Conservation (phyloP, 257 asterid species). For the Jacaranda mimosifolia region DNA sequence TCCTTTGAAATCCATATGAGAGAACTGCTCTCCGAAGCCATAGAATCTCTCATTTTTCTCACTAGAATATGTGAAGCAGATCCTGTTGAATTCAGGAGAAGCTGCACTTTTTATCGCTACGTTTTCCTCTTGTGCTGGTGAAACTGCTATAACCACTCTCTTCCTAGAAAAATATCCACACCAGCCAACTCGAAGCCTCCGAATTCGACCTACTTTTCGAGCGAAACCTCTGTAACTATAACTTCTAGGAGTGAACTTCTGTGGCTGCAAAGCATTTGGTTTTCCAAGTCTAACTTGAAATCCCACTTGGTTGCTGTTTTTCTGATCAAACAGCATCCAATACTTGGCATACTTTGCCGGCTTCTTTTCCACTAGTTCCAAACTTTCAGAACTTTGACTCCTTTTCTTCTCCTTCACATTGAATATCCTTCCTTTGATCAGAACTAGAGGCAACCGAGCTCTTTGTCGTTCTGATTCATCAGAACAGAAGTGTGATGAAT, state of each 20-base stretch:
- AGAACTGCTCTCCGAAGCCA: slow-evolving; percentile 96
- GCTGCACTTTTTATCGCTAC: slow-evolving; percentile 51
- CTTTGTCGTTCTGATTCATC: no score
- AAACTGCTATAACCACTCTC: slow-evolving; percentile 48
- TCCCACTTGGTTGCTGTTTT: slow-evolving; percentile 65
- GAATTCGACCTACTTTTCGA: slow-evolving; percentile 50
- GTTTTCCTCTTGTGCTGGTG: slow-evolving; percentile 64
- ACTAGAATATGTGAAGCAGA: slow-evolving; percentile 78
- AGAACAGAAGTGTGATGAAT: slow-evolving; percentile 4
- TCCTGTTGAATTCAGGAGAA: slow-evolving; percentile 61
- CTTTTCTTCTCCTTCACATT: slow-evolving; percentile 45
- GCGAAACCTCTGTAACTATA: slow-evolving; percentile 55
- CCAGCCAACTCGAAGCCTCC: slow-evolving; percentile 58
- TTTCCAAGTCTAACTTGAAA: slow-evolving; percentile 77
- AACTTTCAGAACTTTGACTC: slow-evolving; percentile 21
- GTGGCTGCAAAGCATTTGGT: slow-evolving; percentile 50
- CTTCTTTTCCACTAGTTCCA: slow-evolving; percentile 45
- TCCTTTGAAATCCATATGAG: slow-evolving; percentile 89
- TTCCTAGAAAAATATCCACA: slow-evolving; percentile 49
- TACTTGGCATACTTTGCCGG: slow-evolving; percentile 60
- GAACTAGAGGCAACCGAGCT: slow-evolving; percentile 48
- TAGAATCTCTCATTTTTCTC: slow-evolving; percentile 77
- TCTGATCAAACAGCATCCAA: slow-evolving; percentile 83
- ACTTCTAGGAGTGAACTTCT: slow-evolving; percentile 60
- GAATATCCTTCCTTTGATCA: slow-evolving; percentile 72